A percentile compares a stretch with the other conserved stretches of the same genome.
Evolutionary conservation across 2,329 filamentous ascomycete species (phyloP).

Genomic region (Fusarium oligoseptatum): DNA sequence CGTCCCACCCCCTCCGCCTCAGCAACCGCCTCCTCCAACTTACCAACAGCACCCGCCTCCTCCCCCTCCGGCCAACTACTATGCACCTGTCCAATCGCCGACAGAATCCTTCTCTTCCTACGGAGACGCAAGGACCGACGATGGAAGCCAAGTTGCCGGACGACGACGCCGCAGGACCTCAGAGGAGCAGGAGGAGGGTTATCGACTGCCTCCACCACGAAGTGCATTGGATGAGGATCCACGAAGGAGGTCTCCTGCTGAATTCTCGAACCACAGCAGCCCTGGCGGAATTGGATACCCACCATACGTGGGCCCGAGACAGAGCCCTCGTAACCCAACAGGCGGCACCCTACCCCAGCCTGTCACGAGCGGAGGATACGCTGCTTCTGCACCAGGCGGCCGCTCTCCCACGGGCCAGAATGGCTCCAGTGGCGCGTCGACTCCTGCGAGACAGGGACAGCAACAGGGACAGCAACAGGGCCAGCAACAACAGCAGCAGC

Average conservation of each 20-base stretch:
- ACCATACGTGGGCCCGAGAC: slow-evolving; percentile 53
- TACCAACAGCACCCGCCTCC: slow-evolving; percentile 40
- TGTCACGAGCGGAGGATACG: slow-evolving; percentile 42
- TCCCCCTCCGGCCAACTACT: slow-evolving; percentile 57
- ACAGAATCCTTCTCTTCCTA: slow-evolving; percentile 59
- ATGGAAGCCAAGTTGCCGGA: slow-evolving; percentile 48
- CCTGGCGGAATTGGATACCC: slow-evolving; percentile 58
- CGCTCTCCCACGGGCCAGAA: slow-evolving; percentile 55
- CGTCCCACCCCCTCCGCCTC: slow-evolving; percentile 43
- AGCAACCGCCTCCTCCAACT: slow-evolving; percentile 25
- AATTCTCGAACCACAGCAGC: slow-evolving; percentile 62
- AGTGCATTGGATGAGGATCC: slow-evolving; percentile 62
- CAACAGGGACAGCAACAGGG: background rate
- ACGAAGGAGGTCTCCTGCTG: slow-evolving; percentile 65
- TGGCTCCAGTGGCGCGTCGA: slow-evolving; percentile 54
- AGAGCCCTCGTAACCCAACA: slow-evolving; percentile 56
- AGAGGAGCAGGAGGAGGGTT: slow-evolving; percentile 57
- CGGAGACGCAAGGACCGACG: slow-evolving; percentile 52
- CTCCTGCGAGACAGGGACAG: slow-evolving; percentile 48
- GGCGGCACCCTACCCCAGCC: slow-evolving; percentile 50
- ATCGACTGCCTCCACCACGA: slow-evolving; percentile 61
- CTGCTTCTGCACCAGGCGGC: slow-evolving; percentile 47
- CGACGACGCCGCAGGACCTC: slow-evolving; percentile 55
- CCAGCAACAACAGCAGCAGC: too few species aligned
- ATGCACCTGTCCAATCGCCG: slow-evolving; percentile 58